These are phyloP conservation scores for Penicillium freii DNA, from an alignment of 2,329 filamentous ascomycete genomes.

Conservation along the genomic window DNA sequence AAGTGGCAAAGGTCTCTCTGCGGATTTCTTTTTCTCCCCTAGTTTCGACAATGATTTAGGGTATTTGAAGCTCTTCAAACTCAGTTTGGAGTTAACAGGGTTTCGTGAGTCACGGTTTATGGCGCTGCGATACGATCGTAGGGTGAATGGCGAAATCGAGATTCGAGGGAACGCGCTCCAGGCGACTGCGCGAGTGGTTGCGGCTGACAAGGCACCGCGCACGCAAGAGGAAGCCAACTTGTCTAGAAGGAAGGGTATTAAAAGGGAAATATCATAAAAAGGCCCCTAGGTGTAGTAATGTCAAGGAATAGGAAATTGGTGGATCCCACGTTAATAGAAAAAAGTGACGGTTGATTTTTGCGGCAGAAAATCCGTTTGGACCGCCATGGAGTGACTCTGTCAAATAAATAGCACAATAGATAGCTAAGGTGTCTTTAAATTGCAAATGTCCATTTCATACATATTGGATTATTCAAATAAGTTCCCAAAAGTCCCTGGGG, in stretches of 20 bases:
- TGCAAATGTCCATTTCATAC: neutral
- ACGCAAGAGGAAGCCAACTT: constrained; percentile 39
- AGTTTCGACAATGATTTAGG: neutral
- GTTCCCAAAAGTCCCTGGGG: neutral
- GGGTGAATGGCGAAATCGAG: constrained; percentile 9
- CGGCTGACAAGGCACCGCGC: constrained; percentile 31
- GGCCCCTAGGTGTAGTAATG: neutral
- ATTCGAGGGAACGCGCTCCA: constrained; percentile 15
- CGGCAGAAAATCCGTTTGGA: neutral
- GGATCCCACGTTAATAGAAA: neutral
- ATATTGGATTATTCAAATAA: neutral
- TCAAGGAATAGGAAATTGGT: neutral
- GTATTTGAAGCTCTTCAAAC: neutral
- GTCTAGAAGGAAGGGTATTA: constrained; percentile 16
- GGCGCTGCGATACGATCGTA: constrained; percentile 10
- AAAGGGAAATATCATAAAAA: neutral
- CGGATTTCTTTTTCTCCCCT: neutral
- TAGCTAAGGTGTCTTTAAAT: neutral
- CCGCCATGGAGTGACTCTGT: neutral
- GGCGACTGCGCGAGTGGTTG: constrained; percentile 26
- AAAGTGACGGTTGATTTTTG: neutral
- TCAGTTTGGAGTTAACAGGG: neutral
- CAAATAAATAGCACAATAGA: neutral
- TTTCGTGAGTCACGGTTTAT: neutral
- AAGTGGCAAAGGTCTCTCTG: neutral